These are phyloP conservation scores for Elsinoe arachidis DNA, from an alignment of 2,329 filamentous ascomycete genomes.

Conservation along the genomic window DNA sequence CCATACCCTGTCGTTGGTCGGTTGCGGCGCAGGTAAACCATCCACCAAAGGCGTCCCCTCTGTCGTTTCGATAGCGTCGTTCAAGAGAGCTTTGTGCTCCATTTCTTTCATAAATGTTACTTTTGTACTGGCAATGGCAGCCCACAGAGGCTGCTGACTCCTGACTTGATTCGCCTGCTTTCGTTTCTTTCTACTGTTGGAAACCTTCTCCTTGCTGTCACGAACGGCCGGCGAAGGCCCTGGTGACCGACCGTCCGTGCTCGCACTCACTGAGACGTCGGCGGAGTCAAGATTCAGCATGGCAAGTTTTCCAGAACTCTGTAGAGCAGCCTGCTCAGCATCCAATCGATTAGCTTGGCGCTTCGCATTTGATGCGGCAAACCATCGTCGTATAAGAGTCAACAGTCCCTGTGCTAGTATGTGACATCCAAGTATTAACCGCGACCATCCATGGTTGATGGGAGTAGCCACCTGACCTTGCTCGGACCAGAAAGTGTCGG, in stretches of 20 bases:
- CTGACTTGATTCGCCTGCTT: constrained; percentile 87
- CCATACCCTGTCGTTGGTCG: constrained; percentile 60
- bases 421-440: constrained; percentile 63
- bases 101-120: constrained; percentile 84
- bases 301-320: constrained; percentile 8
- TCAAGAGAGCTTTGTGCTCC: constrained; percentile 64
- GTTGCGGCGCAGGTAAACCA: constrained; percentile 42
- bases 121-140: constrained; percentile 88
- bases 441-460: constrained; percentile 46
- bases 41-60: constrained; percentile 6
- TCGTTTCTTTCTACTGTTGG: constrained; percentile 68
- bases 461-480: constrained; percentile 41
- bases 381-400: constrained; percentile 51
- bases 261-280: constrained; percentile 38
- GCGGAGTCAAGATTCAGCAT: constrained; percentile 10
- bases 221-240: constrained; percentile 43
- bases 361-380: constrained; percentile 36
- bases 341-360: constrained; percentile 3
- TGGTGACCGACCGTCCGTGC: constrained; percentile 42
- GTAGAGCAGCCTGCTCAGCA: constrained; percentile 11
- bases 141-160: constrained; percentile 87
- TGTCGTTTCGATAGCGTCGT: constrained; percentile 54
- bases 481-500: constrained; percentile 16
- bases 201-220: constrained; percentile 49
- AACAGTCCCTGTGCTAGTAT: constrained; percentile 66